phyloP scores from a whole-genome alignment of 768 basidiomycete species.

The Tylopilus subfusipes region DNA sequence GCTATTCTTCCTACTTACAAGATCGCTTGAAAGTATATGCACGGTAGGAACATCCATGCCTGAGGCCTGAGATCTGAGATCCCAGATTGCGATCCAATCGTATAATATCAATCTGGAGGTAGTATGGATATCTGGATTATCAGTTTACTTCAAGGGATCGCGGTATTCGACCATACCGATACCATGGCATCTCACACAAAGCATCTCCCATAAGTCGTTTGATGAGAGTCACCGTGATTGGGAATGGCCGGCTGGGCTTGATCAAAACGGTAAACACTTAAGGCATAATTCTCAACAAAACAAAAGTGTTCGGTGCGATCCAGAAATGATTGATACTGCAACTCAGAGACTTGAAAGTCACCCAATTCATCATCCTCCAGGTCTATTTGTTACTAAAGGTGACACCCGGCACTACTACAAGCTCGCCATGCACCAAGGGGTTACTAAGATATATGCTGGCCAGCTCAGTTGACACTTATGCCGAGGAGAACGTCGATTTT shows the following conservation, averaged over 20 bases:
- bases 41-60: too few species aligned
- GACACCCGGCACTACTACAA: constrained; percentile 12
- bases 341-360: not conserved
- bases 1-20: not conserved
- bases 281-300: too few species aligned
- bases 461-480: not conserved
- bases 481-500: not conserved
- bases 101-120: not conserved
- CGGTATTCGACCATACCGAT: too few species aligned
- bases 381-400: not conserved
- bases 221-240: too few species aligned
- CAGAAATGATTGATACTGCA: not conserved
- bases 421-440: constrained; percentile 11
- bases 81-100: not conserved
- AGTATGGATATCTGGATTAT: too few species aligned
- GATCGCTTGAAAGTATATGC: not conserved
- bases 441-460: not conserved
- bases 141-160: too few species aligned
- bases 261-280: too few species aligned
- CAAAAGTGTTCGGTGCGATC: too few species aligned
- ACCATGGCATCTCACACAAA: too few species aligned
- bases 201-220: too few species aligned
- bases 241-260: too few species aligned
- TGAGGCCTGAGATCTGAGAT: too few species aligned
- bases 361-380: not conserved